A percentile compares a stretch with the other conserved stretches of the same genome.
These are phyloP conservation scores for Neurospora terricola DNA, from an alignment of 495 filamentous ascomycete genomes.

Conservation along the genomic window DNA sequence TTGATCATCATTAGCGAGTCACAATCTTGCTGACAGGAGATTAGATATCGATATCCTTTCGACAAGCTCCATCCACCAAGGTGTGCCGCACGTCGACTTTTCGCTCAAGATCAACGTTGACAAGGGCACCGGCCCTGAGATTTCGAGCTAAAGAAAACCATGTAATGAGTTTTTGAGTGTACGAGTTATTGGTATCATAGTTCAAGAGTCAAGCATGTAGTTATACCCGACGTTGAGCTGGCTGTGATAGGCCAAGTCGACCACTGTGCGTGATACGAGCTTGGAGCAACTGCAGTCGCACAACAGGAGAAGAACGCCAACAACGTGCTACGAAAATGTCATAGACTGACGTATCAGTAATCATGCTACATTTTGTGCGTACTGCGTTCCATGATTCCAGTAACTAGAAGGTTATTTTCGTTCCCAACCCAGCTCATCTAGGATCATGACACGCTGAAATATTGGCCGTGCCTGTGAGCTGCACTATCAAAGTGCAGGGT, in stretches of 20 bases:
- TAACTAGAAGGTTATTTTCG: no score
- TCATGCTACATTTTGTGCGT: background rate
- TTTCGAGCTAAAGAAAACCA: conserved; percentile 10
- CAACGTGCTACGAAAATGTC: background rate
- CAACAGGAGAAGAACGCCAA: background rate
- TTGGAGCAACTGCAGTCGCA: background rate
- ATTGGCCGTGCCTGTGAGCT: background rate
- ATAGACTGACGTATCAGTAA: background rate
- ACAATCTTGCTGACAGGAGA: conserved; percentile 5
- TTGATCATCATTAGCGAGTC: background rate
- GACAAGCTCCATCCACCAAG: conserved; percentile 94
- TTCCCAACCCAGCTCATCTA: background rate
- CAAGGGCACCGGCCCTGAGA: conserved; percentile 14
- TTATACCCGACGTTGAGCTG: background rate
- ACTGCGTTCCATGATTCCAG: background rate
- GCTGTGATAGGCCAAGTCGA: background rate
- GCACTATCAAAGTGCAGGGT: background rate
- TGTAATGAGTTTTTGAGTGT: background rate
- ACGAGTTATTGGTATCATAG: background rate
- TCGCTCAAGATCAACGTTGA: conserved; percentile 71
- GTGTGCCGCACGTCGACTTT: conserved; percentile 85
- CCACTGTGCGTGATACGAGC: background rate
- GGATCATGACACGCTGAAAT: background rate
- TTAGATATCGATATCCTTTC: conserved; percentile 87
- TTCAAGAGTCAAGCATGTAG: background rate